Base-by-base conservation (phyloP, 371 early-diverging fungal genomes). In the Mortierella sp. region DNA sequence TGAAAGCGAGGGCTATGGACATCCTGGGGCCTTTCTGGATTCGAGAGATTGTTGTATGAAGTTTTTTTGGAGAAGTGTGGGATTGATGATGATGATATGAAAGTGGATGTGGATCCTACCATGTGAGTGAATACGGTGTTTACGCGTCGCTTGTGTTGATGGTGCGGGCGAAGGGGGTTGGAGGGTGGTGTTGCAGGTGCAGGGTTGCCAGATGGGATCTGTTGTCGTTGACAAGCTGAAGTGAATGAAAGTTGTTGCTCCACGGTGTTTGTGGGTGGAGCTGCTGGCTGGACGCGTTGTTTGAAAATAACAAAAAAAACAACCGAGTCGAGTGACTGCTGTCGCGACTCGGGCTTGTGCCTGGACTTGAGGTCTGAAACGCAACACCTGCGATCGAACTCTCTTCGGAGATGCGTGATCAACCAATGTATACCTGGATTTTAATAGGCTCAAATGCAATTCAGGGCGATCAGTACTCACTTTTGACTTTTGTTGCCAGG, bases 21-120 rank as follows among this genome's bases (percentile, higher is more conserved):
- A 76, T 70, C 63, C 65, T 38, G 27, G 72, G 74, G 78, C 41
- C 84, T 78, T 81, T 81, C 75, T 77, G 79, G 79, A 70, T 65
- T 75, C 41, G 14, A 18, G 43, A 38, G 78, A 65, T 58, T 35
- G 48, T 73, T 83, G 79, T 79, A 82, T 82, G 82, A 82, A 82
- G 75, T 71, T 79, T 83, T 78, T 74, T 44, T 51, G 55, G 55
- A 32, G 0, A 27, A 44, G 21, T n/a, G 49, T 49, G 49, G 51
- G 56, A 38, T 32, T 32, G 29, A 32, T 12, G 41, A 41, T 35
- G 58, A 58, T 72, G 58, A 60, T 76, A 76, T 70, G 63, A 68
- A 58, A 54, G 76, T 46, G 43, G 14, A 60, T 63, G 46, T 24
- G 65, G 68, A 68, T 79, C 83, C 72, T 83, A 83, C 83, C 83